Evolutionary conservation across 2,329 filamentous ascomycete species (phyloP), one percentile per base, ranked within the genome.

Genomic region (Trichophyton simii): DNA sequence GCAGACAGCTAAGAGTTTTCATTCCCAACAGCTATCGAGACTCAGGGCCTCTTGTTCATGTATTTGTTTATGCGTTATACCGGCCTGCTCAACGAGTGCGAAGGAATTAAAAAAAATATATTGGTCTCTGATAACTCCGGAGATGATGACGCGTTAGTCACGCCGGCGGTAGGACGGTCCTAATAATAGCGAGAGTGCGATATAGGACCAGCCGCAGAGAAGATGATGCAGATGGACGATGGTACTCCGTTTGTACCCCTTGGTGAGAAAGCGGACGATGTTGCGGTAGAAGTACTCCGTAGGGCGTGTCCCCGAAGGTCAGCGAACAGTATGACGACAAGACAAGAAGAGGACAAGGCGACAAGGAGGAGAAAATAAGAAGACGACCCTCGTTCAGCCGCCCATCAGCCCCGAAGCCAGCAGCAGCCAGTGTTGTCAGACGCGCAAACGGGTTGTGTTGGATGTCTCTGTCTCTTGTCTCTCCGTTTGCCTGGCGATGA

Each of bases 1-100:
- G 54, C 57, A 70, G 63, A 60, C 61, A 65, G 41, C 63, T 65
- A 44, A 69, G 60, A 58, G 68, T 61, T 65, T 65, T 66, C 71
- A 72, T 72, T 61, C 58, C 63, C 61, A 57, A 62, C 18, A 25
- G 9, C 9, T 13, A 58, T 41, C 18, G 34, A 58, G 55, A 38
- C 36, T 42, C 36, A 11, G 20, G n/a, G 22, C 55, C 55, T 42
- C 55, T 25, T 13, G 52, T 34, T 55, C 34, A 38, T 38, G 34
- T 38, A 38, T 9, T 9, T 13, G 34, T 38, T 13, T 38, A 38
- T 13, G 11, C 25, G 28, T 31, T 22, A 28, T 34, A 15, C 11
- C 34, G 15, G 28, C 34, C 52, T 55, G 52, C 15, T n/a, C 52
- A 55, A 18, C 22, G 46, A 9, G 18, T 48, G 44, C n/a, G 18